Conservation (phyloP, 2,329 filamentous ascomycete species). For the Alternaria dauci region DNA sequence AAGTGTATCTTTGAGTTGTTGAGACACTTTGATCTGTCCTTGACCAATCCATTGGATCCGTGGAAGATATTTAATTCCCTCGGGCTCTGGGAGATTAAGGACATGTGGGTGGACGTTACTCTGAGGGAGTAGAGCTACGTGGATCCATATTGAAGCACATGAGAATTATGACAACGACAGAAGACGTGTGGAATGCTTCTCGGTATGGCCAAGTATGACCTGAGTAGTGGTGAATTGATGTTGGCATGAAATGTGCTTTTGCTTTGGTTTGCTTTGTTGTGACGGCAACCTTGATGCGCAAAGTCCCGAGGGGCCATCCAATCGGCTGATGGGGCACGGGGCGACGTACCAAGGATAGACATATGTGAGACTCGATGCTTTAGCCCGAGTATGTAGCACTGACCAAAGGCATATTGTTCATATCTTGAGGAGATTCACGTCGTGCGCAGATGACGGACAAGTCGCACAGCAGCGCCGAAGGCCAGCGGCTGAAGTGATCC, state of each 20-base stretch:
- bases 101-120: constrained; percentile 46
- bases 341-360: constrained; percentile 4
- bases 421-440: neutral
- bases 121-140: constrained; percentile 22
- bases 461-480: neutral
- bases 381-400: neutral
- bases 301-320: neutral
- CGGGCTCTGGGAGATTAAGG: constrained; percentile 41
- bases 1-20: constrained; percentile 55
- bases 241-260: neutral
- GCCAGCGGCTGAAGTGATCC: constrained; percentile 8
- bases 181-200: neutral
- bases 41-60: constrained; percentile 41
- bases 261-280: neutral
- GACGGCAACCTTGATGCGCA: neutral
- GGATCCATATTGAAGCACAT: too few species aligned
- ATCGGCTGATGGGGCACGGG: constrained; percentile 7
- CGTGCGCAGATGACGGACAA: constrained; percentile 2
- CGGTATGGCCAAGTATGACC: neutral
- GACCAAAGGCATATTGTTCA: constrained; percentile 1
- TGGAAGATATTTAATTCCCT: constrained; percentile 42
- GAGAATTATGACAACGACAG: neutral
- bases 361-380: neutral
- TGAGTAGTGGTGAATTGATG: neutral
- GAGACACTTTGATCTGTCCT: constrained; percentile 44